Conservation (phyloP, 2,329 filamentous ascomycete species). For the Microdochium nivale region DNA sequence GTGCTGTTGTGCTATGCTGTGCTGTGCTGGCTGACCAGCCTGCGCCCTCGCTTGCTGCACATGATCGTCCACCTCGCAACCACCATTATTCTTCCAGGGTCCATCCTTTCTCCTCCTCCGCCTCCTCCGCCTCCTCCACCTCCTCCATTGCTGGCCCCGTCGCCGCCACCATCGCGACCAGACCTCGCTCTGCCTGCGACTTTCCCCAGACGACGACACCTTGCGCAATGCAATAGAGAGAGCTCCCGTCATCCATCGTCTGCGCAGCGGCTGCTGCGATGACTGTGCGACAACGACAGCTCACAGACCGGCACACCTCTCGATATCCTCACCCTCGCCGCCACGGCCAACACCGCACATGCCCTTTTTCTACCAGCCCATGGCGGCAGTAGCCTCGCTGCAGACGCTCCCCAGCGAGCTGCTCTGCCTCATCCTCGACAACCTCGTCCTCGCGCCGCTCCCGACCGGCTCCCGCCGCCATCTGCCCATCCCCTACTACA, state of each 20-base stretch:
- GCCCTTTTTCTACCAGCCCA: background rate
- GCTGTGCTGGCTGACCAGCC: background rate
- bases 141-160: no score
- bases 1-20: background rate
- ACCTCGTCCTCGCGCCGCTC: background rate
- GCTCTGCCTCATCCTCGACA: slow-evolving; percentile 1
- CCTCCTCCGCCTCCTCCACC: no score
- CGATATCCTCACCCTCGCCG: background rate
- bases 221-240: background rate
- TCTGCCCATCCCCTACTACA: slow-evolving; percentile 3
- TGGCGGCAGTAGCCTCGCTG: background rate
- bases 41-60: background rate
- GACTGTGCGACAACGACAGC: background rate
- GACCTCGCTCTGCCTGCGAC: no score
- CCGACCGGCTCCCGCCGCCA: background rate
- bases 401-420: slow-evolving; percentile 2
- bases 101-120: no score
- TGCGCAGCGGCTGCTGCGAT: background rate
- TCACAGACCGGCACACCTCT: background rate
- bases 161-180: no score
- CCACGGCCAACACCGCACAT: background rate
- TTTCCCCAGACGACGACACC: no score
- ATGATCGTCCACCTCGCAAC: background rate
- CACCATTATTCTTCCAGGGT: no score
- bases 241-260: background rate